Percentiles rank a stretch among this genome's conserved stretches.
phyloP scores from a whole-genome alignment of 805 yeast genomes.

The Lachancea sp. region DNA sequence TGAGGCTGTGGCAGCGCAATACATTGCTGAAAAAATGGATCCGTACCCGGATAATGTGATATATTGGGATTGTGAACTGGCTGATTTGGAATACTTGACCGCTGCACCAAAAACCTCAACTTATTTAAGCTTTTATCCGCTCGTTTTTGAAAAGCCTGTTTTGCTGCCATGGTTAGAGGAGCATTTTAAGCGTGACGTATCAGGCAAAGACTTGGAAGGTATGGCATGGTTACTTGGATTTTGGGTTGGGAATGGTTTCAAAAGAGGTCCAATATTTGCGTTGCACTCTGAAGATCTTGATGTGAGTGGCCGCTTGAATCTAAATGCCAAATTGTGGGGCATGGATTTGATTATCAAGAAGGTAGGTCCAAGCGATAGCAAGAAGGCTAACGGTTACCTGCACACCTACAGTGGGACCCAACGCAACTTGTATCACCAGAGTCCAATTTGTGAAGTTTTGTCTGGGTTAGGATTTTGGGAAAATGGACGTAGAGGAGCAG shows the following conservation, averaged over 20 bases:
- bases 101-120: not conserved
- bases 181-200: slow-evolving; percentile 1
- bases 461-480: slow-evolving; percentile 4
- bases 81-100: not conserved
- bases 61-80: slow-evolving; percentile 7
- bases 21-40: not conserved
- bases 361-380: not conserved
- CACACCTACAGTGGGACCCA: not conserved
- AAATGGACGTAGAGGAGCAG: slow-evolving; percentile 2
- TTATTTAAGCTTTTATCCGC: not conserved
- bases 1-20: not conserved
- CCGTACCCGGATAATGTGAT: slow-evolving; percentile 2
- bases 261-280: slow-evolving; percentile 8
- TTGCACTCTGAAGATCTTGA: slow-evolving; percentile 9
- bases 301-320: slow-evolving; percentile 4
- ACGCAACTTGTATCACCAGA: slow-evolving; percentile 6
- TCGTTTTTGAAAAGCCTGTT: not conserved
- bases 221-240: slow-evolving; percentile 14
- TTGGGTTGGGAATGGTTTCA: slow-evolving; percentile 12
- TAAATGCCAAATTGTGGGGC: slow-evolving; percentile 6
- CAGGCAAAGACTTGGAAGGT: slow-evolving; percentile 5
- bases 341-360: slow-evolving; percentile 3
- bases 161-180: slow-evolving; percentile 8
- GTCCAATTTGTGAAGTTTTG: slow-evolving; percentile 6
- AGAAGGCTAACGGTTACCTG: not conserved